Base-by-base conservation (phyloP, 2,329 filamentous ascomycete genomes). In the Escovopsis sp. region DNA sequence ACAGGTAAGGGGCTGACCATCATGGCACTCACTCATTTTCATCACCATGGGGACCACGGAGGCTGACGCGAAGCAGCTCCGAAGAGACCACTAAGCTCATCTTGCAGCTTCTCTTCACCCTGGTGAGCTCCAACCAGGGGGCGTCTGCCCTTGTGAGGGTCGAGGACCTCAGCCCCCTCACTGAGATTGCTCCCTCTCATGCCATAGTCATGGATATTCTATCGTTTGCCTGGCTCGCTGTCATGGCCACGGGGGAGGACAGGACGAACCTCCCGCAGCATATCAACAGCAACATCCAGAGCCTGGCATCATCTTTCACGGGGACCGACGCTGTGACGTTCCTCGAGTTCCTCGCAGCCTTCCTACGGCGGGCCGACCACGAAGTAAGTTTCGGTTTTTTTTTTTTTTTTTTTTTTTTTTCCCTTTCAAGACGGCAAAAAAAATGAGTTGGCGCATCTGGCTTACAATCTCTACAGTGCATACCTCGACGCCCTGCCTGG, bases 261-360 rank as follows among this genome's bases (percentile, higher is more conserved):
- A 53, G 50, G 41, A 32, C 44, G n/a, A 32, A 45, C 20, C 44
- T 69, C 31, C 48, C 52, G 31, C 37, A 41, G 10, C 68, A 65
- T 45, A 63, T 81, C 35, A 63, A 74, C 47, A 45, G 51, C 11
- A 63, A 63, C 3, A 59, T 80, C 4, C 61, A 64, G 31, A 56
- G 54, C 8, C 61, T 80, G 3, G 61, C 71, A 7, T 60, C 67
- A 7, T 67, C 68, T 0, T 81, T 78, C 51, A 69, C 64, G 32
- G 68, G 68, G 10, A 79, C 75, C 9, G 74, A 80, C 51, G 73
- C 66, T 5, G 71, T 75, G 4, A 79, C 72, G 0, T 60, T 81
- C 4, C 58, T 81, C 2, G 63, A 63, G 33, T 79, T 79, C 50
- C 50, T 78, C n/a, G 70, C 66, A 13, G 59, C 61, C 35, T 59